Evolutionary conservation across 331 rosid species (phyloP), one percentile per base, ranked within the genome.

Genomic region (Quercus tomentella): DNA sequence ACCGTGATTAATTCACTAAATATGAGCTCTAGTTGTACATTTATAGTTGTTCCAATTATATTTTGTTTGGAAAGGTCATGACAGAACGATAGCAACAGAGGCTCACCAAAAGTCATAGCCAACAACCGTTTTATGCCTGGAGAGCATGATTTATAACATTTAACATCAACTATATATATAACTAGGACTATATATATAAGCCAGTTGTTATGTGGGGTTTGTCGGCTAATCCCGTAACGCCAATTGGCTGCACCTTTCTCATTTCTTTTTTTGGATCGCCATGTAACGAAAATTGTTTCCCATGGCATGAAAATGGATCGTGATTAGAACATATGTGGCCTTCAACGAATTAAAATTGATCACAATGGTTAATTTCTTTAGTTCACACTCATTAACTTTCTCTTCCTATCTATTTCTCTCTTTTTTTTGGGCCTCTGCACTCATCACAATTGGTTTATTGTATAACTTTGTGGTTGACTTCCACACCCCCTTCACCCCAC

Each of bases 221-320:
- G 92, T 92, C 88, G 89, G 88, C 83, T 55, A 79, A 82, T 80
- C 88, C 85, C 81, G 74, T 35, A 68, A 78, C 85, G 74, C 72
- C n/a, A 25, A 76, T 52, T 82, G 82, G 73, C 82, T 81, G 71
- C 80, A 67, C n/a, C 58, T 55, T 77, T 17, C 45, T 41, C 3
- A 41, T 41, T 41, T 7, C 21, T 2, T 68, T 33, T 33, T 18
- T 57, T 3, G 54, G 54, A 49, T 49, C 54, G 54, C 17, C 54
- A 11, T 60, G 30, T 41, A 41, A 41, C 45, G 12, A 41, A 41
- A 41, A 8, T 10, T 60, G 31, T 60, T 23, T 60, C 66, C 31
- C 66, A 23, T 1, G 66, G 17, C 14, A 9, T 60, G 4, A 23
- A 60, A 58, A 22, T 18, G 65, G 65, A 8, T 41, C 12, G 12